Evolutionary conservation across 78 protist genomes (phyloP).

Genomic region (Dictyostelium intermedium): DNA sequence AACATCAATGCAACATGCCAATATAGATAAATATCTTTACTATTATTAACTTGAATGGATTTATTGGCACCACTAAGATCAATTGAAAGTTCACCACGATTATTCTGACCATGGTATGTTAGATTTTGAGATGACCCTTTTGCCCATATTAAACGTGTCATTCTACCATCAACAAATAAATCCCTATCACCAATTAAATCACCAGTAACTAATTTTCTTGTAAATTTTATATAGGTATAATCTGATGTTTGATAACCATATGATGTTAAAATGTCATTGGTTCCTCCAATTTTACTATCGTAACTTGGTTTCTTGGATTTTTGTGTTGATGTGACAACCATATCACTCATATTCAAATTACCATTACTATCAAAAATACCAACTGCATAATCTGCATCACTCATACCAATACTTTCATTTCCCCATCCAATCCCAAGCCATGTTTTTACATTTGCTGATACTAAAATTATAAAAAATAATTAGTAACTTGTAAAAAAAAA

Average conservation of each 20-base stretch:
- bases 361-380: background rate
- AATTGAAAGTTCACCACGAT: slow-evolving; percentile 12
- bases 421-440: slow-evolving; percentile 24
- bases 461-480: background rate
- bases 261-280: slow-evolving; percentile 22
- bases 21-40: background rate
- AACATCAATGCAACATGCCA: slow-evolving; percentile 43
- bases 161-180: background rate
- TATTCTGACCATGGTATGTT: background rate
- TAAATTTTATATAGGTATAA: slow-evolving; percentile 1
- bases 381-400: slow-evolving; percentile 11
- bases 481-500: too few relatives aligned
- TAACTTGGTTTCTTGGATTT: background rate
- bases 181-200: slow-evolving; percentile 28
- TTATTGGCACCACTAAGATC: background rate
- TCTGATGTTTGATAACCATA: slow-evolving; percentile 38
- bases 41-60: background rate
- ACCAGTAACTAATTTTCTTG: slow-evolving; percentile 30
- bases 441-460: background rate
- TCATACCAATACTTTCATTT: background rate
- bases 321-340: background rate
- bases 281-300: background rate
- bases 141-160: slow-evolving; percentile 22
- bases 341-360: slow-evolving; percentile 5
- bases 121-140: background rate